Conservation (phyloP, 2,329 filamentous ascomycete genomes). For the Pezicula neosporulosa region DNA sequence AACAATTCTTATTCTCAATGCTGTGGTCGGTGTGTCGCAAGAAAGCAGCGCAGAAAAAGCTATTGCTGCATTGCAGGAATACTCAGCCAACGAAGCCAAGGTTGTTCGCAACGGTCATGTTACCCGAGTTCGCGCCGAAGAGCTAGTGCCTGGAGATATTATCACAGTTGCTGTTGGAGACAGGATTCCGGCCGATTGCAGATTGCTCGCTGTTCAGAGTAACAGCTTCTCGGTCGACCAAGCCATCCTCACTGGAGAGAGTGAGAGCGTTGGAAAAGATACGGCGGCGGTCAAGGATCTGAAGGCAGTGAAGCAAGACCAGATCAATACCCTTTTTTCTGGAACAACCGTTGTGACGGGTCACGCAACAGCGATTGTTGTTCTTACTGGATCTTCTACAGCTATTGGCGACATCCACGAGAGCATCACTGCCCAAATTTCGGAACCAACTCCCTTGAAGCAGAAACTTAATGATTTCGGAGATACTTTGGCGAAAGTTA, state of each 20-base stretch:
- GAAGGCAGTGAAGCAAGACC: constrained; percentile 93
- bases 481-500: constrained; percentile 93
- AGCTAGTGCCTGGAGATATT: constrained; percentile 92
- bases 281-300: constrained; percentile 65
- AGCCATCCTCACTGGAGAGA: constrained; percentile 95
- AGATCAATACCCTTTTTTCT: constrained; percentile 96
- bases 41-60: constrained; percentile 98
- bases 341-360: constrained; percentile 96
- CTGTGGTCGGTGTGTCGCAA: constrained; percentile 95
- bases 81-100: constrained; percentile 97
- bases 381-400: constrained; percentile 82
- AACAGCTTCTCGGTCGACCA: constrained; percentile 98
- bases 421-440: constrained; percentile 97
- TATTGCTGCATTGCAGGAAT: constrained; percentile 96
- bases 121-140: constrained; percentile 87
- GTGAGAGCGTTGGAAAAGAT: constrained; percentile 93
- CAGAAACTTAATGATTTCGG: constrained; percentile 99
- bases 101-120: constrained; percentile 77
- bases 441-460: constrained; percentile 93
- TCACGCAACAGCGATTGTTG: constrained; percentile 86
- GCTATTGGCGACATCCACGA: constrained; percentile 99
- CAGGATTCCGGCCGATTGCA: constrained; percentile 91
- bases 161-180: constrained; percentile 86
- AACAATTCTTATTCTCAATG: constrained; percentile 94
- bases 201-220: constrained; percentile 85